These are phyloP conservation scores for Cercospora zeina DNA, from an alignment of 2,329 filamentous ascomycete genomes.

Conservation along the genomic window DNA sequence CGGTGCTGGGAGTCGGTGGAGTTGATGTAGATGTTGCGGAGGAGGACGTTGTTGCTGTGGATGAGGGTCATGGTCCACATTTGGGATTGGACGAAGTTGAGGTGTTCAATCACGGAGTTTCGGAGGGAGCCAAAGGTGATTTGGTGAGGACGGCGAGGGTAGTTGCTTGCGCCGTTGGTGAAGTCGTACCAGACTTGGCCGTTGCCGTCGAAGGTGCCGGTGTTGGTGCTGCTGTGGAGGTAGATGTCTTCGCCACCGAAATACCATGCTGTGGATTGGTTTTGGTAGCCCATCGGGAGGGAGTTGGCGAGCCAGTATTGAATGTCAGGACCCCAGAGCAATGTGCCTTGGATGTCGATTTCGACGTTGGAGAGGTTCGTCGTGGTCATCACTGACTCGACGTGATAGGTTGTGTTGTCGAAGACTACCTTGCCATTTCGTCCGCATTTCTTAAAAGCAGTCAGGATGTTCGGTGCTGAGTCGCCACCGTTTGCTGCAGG, in stretches of 20 bases:
- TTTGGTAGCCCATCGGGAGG: conserved; percentile 56
- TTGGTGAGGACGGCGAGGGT: conserved; percentile 53
- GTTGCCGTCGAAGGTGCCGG: conserved; percentile 60
- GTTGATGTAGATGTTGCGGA: conserved; percentile 57
- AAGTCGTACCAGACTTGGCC: conserved; percentile 60
- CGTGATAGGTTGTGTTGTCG: conserved; percentile 51
- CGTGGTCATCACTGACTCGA: conserved; percentile 54
- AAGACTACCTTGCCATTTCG: conserved; percentile 55
- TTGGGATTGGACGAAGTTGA: conserved; percentile 58
- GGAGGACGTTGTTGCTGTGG: conserved; percentile 49
- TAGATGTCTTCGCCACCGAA: conserved; percentile 56
- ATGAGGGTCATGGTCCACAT: conserved; percentile 61
- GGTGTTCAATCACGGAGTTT: conserved; percentile 52
- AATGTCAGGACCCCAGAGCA: conserved; percentile 49
- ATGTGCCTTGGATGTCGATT: conserved; percentile 52
- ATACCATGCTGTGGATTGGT: conserved; percentile 57
- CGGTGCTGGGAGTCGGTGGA: conserved; percentile 44
- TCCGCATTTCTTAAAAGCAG: conserved; percentile 54
- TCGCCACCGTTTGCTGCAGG: conserved; percentile 44
- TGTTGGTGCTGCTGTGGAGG: conserved; percentile 51
- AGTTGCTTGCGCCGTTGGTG: conserved; percentile 47
- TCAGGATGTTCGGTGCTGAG: conserved; percentile 51
- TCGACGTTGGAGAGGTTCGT: conserved; percentile 50
- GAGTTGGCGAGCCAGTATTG: conserved; percentile 56
- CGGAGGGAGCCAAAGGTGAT: conserved; percentile 55